Evolutionary conservation across 805 yeast species (phyloP).

Genomic region (Cyberlindnera meyerae): DNA sequence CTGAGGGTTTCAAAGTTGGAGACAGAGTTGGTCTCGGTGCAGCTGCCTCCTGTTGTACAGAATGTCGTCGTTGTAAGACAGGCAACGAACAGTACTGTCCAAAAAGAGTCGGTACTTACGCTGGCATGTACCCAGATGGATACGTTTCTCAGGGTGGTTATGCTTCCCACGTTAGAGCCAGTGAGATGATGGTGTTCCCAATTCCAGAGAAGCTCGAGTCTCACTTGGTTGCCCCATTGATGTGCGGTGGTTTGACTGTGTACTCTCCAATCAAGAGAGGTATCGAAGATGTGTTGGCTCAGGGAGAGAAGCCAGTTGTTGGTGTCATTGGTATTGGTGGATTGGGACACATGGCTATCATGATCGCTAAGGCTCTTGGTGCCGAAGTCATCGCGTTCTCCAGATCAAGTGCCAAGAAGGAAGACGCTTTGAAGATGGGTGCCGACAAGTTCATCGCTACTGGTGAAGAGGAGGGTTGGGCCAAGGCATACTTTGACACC

Average conservation of each 20-base stretch:
- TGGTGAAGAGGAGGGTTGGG: slow-evolving; percentile 41
- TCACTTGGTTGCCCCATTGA: slow-evolving; percentile 60
- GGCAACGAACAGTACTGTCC: slow-evolving; percentile 57
- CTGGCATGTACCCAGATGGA: slow-evolving; percentile 41
- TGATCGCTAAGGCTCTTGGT: slow-evolving; percentile 55
- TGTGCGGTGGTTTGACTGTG: slow-evolving; percentile 76
- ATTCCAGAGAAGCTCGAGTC: slow-evolving; percentile 52
- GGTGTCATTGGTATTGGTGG: slow-evolving; percentile 57
- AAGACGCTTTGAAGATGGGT: slow-evolving; percentile 45
- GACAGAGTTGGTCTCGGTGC: slow-evolving; percentile 84
- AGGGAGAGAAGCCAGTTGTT: slow-evolving; percentile 32
- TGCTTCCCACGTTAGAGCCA: slow-evolving; percentile 57
- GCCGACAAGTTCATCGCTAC: slow-evolving; percentile 54
- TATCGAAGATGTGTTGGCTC: slow-evolving; percentile 19
- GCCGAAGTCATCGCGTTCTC: slow-evolving; percentile 56
- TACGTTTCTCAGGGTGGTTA: slow-evolving; percentile 59
- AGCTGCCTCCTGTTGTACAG: slow-evolving; percentile 52
- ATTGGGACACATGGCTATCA: slow-evolving; percentile 51
- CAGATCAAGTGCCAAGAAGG: slow-evolving; percentile 43
- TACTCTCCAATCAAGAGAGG: slow-evolving; percentile 58
- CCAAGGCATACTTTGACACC: slow-evolving; percentile 25
- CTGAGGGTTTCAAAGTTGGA: slow-evolving; percentile 48
- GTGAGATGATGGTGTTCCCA: slow-evolving; percentile 58
- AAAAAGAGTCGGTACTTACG: slow-evolving; percentile 46
- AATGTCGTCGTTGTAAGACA: slow-evolving; percentile 54